phyloP scores from a whole-genome alignment of 768 basidiomycete species.

The Dacryopinax primogenitus region DNA sequence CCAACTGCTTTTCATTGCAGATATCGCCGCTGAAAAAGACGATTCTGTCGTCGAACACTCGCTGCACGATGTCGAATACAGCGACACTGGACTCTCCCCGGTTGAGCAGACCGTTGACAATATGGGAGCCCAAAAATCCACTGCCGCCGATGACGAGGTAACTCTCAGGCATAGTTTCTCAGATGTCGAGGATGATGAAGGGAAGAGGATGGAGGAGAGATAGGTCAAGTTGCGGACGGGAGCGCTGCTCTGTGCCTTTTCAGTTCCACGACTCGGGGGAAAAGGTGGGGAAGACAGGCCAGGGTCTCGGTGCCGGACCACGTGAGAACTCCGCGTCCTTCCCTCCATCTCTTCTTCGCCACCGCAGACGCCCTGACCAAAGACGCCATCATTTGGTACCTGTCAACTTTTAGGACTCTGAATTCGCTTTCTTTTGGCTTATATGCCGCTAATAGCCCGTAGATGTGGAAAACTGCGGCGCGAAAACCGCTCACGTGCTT shows the following conservation, averaged over 20 bases:
- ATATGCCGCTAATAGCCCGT: not conserved
- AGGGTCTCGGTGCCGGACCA: not conserved
- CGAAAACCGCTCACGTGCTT: not conserved
- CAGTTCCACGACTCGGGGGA: not conserved
- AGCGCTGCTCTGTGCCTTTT: not conserved
- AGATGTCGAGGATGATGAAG: not conserved
- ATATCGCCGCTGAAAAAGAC: conserved; percentile 86
- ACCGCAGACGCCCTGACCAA: not conserved
- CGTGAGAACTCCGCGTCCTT: not conserved
- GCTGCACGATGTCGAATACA: conserved; percentile 84
- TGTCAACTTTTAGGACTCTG: not conserved
- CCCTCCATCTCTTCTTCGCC: not conserved
- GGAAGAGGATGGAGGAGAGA: not conserved
- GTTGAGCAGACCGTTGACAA: conserved; percentile 71
- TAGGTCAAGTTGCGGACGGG: not conserved
- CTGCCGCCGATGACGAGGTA: conserved; percentile 92
- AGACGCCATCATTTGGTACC: not conserved
- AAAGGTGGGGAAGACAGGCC: not conserved
- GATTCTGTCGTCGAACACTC: conserved; percentile 59
- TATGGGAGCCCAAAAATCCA: conserved; percentile 81
- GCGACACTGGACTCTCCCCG: conserved; percentile 63
- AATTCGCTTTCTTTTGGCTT: not conserved
- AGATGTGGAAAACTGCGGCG: not conserved
- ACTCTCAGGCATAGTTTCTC: conserved; percentile 34
- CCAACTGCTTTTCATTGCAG: conserved; percentile 58